Evolutionary conservation across 2,329 filamentous ascomycete genomes (phyloP).

Genomic region (Ambrosiella beaveri): DNA sequence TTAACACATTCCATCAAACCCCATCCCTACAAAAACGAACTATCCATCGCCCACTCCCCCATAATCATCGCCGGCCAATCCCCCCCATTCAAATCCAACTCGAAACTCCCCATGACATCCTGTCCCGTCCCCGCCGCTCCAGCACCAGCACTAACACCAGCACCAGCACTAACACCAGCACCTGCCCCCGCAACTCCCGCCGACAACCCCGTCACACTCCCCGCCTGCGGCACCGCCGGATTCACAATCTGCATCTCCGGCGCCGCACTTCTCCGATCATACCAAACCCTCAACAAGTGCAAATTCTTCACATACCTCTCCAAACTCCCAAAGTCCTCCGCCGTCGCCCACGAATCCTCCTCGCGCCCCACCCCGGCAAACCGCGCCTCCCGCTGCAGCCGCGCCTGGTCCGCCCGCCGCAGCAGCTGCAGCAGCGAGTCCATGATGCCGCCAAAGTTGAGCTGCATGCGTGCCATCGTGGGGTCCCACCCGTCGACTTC

Average conservation of each 20-base stretch:
- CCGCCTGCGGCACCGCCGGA: background rate
- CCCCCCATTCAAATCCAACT: constrained; percentile 6
- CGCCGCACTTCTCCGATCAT: constrained; percentile 10
- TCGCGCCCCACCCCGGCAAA: constrained; percentile 10
- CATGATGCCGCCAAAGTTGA: constrained; percentile 13
- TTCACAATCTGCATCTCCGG: constrained; percentile 7
- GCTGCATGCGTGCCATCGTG: constrained; percentile 9
- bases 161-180: no score
- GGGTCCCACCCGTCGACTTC: constrained; percentile 14
- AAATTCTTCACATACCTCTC: constrained; percentile 12
- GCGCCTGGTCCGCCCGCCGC: constrained; percentile 9
- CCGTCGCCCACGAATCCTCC: constrained; percentile 7
- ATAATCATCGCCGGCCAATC: constrained; percentile 12
- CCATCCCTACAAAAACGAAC: constrained; percentile 5
- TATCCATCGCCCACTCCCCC: constrained; percentile 12
- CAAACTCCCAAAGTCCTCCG: constrained; percentile 12
- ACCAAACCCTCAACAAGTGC: constrained; percentile 11
- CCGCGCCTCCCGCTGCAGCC: constrained; percentile 10
- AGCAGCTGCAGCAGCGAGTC: constrained; percentile 12
- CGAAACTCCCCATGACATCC: constrained; percentile 1
- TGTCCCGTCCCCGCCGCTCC: background rate
- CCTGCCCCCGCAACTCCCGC: no score
- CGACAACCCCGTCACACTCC: background rate
- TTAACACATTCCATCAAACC: no score
- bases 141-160: background rate